Conservation (phyloP, 202 grass and related monocot genomes). For the Panicum hallii region DNA sequence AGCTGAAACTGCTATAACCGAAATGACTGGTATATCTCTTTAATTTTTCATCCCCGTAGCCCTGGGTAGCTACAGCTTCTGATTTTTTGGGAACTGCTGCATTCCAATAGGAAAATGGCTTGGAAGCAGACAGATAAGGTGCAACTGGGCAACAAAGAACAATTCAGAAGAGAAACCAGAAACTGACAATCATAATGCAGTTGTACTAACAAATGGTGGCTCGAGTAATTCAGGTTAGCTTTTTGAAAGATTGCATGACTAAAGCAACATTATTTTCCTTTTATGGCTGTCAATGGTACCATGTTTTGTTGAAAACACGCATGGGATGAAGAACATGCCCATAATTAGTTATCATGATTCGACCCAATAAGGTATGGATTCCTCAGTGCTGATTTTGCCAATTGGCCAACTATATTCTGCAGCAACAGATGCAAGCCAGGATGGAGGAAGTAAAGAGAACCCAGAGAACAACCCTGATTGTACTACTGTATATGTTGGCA, state of each 20-base stretch:
- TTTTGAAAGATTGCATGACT: constrained; percentile 42
- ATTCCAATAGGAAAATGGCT: constrained; percentile 75
- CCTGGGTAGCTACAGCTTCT: constrained; percentile 31
- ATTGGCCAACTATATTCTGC: constrained; percentile 34
- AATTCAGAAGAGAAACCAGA: constrained; percentile 81
- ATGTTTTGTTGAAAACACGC: constrained; percentile 27
- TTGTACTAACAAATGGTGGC: constrained; percentile 73
- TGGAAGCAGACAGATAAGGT: constrained; percentile 84
- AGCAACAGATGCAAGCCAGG: constrained; percentile 61
- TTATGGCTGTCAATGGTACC: not conserved
- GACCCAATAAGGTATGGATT: constrained; percentile 6
- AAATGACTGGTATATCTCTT: constrained; percentile 71
- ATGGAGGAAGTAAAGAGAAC: constrained; percentile 59
- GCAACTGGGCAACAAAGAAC: constrained; percentile 84
- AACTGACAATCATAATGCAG: constrained; percentile 72
- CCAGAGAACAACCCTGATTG: constrained; percentile 86
- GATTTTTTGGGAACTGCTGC: constrained; percentile 37
- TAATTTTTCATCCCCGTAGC: constrained; percentile 5
- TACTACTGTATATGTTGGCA: constrained; percentile 87
- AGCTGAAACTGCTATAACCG: constrained; percentile 84
- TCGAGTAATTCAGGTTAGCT: constrained; percentile 65
- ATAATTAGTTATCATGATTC: constrained; percentile 16
- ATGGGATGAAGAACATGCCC: constrained; percentile 11
- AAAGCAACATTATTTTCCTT: constrained; percentile 20
- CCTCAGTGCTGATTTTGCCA: constrained; percentile 23